phyloP scores from a whole-genome alignment of 495 filamentous ascomycete species.

The Neurospora pannonica region DNA sequence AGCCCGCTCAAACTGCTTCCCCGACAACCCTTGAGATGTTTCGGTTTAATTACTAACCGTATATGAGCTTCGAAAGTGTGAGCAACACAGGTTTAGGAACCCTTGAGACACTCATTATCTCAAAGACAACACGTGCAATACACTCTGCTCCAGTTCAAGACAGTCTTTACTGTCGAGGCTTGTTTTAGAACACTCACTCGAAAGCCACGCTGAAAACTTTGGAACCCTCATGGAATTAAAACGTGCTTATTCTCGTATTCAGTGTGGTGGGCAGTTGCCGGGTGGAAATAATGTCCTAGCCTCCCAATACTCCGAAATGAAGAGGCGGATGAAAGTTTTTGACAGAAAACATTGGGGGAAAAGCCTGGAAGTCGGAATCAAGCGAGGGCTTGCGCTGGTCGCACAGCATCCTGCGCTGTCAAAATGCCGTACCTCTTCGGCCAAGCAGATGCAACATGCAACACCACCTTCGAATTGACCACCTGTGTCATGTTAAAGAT shows the following conservation, averaged over 20 bases:
- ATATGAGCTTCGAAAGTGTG: neutral
- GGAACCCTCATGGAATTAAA: neutral
- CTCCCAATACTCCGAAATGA: neutral
- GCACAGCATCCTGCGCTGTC: constrained; percentile 17
- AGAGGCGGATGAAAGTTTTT: neutral
- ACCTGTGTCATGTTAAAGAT: constrained; percentile 4
- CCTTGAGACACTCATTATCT: constrained; percentile 13
- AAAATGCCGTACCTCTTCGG: constrained; percentile 19
- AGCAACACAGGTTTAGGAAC: neutral
- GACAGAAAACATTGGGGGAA: neutral
- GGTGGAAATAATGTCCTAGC: neutral
- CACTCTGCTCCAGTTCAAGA: constrained; percentile 13
- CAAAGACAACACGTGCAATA: constrained; percentile 19
- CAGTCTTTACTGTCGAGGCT: constrained; percentile 5
- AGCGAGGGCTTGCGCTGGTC: constrained; percentile 1
- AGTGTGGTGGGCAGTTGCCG: neutral
- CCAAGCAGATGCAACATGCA: constrained; percentile 7
- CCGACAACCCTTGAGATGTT: constrained; percentile 2
- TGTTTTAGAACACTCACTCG: neutral
- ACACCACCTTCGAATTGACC: constrained; percentile 3
- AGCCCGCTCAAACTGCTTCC: neutral
- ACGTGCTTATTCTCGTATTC: neutral
- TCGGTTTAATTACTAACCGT: constrained; percentile 13
- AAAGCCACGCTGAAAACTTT: neutral
- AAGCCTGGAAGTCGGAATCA: neutral